These are phyloP conservation scores for Arabidopsis arenosa DNA, from an alignment of 345 rosid genomes.

Conservation along the genomic window DNA sequence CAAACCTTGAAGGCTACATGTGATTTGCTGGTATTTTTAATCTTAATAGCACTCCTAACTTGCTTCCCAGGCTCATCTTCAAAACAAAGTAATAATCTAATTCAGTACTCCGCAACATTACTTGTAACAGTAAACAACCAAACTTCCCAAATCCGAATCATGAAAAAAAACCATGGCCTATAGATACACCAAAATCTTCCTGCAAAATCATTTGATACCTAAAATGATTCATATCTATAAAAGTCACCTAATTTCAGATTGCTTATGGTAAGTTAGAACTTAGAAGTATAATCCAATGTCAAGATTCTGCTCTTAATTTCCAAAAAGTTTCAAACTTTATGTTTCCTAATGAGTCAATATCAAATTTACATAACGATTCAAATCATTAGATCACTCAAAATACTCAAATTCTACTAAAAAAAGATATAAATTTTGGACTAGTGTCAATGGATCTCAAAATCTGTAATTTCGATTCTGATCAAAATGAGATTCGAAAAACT, in stretches of 20 bases:
- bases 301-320: neutral
- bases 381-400: slow-evolving; percentile 15
- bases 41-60: slow-evolving; percentile 90
- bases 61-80: slow-evolving; percentile 99
- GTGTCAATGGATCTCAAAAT: neutral
- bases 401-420: neutral
- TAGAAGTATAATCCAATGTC: neutral
- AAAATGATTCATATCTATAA: neutral
- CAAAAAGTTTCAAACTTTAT: neutral
- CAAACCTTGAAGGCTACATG: slow-evolving; percentile 90
- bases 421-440: neutral
- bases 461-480: neutral
- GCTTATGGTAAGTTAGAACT: neutral
- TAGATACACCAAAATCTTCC: neutral
- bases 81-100: slow-evolving; percentile 28
- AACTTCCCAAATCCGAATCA: slow-evolving; percentile 5
- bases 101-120: slow-evolving; percentile 1
- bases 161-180: neutral
- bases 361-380: neutral
- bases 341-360: neutral
- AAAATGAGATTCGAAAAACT: slow-evolving; percentile 41
- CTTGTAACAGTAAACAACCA: neutral
- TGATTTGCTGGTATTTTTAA: slow-evolving; percentile 94
- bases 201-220: neutral
- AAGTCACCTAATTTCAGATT: neutral